Base-by-base conservation (phyloP, 108 stramenopile species). In the Epipyxis sp. region DNA sequence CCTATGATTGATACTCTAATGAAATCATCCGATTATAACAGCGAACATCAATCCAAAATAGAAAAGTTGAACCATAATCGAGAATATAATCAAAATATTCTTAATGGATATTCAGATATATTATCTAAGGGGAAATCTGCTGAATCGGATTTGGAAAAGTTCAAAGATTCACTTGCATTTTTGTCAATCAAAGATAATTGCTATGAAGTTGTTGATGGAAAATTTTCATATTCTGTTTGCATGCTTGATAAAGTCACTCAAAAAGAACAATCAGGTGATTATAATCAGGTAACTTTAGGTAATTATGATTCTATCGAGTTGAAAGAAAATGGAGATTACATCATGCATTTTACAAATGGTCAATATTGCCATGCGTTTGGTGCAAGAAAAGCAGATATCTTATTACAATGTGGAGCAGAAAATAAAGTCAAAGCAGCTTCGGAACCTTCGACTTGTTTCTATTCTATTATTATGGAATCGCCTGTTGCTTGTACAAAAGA, bases 341-440 rank as follows among this genome's bases (percentile, higher is more conserved):
- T 13, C n/a, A 46, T 74, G 44, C 71, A 54, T 34, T 74, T 74
- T 39, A 42, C 37, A 13, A 74, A 74, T 34, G 71, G 71, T 32
- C 44, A 46, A 29, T 57, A 74, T 57, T 74, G 71, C 34, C 71
- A 74, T 74, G 71, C 71, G 3, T 37, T 34, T 74, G 71, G 71
- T 10, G 32, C 71, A 3, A 37, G 71, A 30, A 3, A 20, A 3
- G 71, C 71, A 32, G 71, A 74, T 13, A 42, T 74, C n/a, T 43
- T 32, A 42, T 6, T 39, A 6, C 13, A 6, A 10, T 74, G 71
- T 39, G 71, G 71, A 30, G 46, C 16, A 32, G 34, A 74, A 39
- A 27, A 74, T 42, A 10, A 6, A 3, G 16, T 74, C 42, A 29
- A 10, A 6, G 10, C 10, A 6, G 71, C 71, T 39, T 27, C 71